A percentile compares a stretch with the other conserved stretches of the same genome.
Evolutionary conservation across 306 rosid species (phyloP).

Genomic region (Cotoneaster glaucophyllus): DNA sequence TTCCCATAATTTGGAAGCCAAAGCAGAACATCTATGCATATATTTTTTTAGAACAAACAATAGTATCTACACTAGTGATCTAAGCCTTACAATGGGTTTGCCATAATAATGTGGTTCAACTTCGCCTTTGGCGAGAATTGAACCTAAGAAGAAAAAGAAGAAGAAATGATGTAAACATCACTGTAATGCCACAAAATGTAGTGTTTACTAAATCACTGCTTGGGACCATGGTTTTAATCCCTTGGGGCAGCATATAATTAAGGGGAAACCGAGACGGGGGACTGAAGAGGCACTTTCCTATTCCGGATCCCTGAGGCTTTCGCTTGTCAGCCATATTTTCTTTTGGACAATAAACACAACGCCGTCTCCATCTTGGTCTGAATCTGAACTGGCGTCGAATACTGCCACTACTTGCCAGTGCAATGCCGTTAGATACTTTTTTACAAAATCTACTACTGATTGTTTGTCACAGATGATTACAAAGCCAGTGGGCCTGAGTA

Average conservation of each 20-base stretch:
- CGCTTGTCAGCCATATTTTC: constrained; percentile 76
- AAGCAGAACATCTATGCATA: background rate
- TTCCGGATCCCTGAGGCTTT: constrained; percentile 59
- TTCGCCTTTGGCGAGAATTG: too few species aligned
- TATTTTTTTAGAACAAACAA: too few species aligned
- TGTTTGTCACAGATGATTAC: constrained; percentile 65
- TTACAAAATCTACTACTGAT: constrained; percentile 54
- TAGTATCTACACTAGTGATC: too few species aligned
- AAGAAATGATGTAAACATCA: constrained; percentile 15
- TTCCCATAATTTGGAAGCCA: background rate
- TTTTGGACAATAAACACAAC: constrained; percentile 66
- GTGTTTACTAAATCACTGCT: constrained; percentile 29
- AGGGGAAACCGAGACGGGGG: constrained; percentile 10
- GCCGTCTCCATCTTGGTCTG: constrained; percentile 52
- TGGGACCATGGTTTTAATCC: constrained; percentile 40
- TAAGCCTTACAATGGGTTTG: too few species aligned
- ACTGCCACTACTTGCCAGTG: constrained; percentile 88
- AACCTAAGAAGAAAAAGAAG: too few species aligned
- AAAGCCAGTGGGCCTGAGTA: constrained; percentile 81
- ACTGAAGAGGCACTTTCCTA: constrained; percentile 29
- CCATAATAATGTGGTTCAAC: too few species aligned
- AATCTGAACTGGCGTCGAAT: constrained; percentile 42
- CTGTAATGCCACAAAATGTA: constrained; percentile 43
- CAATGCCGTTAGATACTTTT: constrained; percentile 62
- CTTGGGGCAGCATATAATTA: constrained; percentile 27